These are phyloP conservation scores for Sextonia rubra DNA, from an alignment of 164 flowering plant species.

Conservation along the genomic window DNA sequence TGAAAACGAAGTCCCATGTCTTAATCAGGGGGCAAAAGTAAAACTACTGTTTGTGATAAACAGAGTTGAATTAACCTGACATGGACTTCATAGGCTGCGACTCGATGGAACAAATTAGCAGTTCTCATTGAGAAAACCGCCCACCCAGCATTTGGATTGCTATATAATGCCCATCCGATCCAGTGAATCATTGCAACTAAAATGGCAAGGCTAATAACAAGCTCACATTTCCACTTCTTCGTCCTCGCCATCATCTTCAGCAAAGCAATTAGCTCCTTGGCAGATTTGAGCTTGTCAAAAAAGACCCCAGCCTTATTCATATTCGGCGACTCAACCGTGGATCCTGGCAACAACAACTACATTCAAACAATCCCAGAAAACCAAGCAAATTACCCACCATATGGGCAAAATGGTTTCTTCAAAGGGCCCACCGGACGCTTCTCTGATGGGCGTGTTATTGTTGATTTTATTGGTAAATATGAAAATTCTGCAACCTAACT, in stretches of 20 bases:
- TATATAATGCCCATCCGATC: neutral
- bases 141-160: neutral
- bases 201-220: neutral
- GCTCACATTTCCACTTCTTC: neutral
- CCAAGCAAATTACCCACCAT: slow-evolving; percentile 42
- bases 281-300: neutral
- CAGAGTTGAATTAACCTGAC: neutral
- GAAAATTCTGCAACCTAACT: neutral
- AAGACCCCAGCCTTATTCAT: slow-evolving; percentile 32
- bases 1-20: neutral
- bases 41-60: neutral
- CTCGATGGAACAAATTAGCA: neutral
- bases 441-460: slow-evolving; percentile 51
- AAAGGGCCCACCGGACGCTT: slow-evolving; percentile 50
- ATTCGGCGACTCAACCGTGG: slow-evolving; percentile 62
- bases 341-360: slow-evolving; percentile 57
- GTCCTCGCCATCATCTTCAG: neutral
- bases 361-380: slow-evolving; percentile 40
- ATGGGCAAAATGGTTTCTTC: slow-evolving; percentile 52
- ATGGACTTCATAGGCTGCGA: neutral
- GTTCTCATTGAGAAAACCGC: neutral
- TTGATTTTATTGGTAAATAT: slow-evolving; percentile 44
- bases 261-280: neutral
- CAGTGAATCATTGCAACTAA: neutral
- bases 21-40: too few species aligned